These are phyloP conservation scores for Cladorrhinum sp. DNA, from an alignment of 2,329 filamentous ascomycete species.

Conservation along the genomic window DNA sequence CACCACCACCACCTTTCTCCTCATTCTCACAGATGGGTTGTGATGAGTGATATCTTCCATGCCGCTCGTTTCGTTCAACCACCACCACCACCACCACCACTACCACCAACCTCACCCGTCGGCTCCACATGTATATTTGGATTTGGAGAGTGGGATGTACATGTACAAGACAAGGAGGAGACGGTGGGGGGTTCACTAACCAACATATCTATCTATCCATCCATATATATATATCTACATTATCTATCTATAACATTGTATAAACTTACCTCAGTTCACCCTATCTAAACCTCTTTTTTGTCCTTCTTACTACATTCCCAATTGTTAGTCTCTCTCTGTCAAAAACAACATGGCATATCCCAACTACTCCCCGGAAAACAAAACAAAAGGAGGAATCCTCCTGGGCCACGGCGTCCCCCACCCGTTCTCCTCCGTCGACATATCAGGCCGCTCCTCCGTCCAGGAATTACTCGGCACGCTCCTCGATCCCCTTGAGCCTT, in stretches of 20 bases:
- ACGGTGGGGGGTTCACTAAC: neutral
- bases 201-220: neutral
- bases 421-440: slow-evolving; percentile 52
- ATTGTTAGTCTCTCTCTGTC: neutral
- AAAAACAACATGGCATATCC: neutral
- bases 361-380: slow-evolving; percentile 9
- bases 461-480: slow-evolving; percentile 60
- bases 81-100: too few relatives aligned
- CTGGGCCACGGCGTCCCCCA: slow-evolving; percentile 54
- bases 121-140: neutral
- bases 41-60: neutral
- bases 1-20: too few relatives aligned
- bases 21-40: too few relatives aligned
- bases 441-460: slow-evolving; percentile 53
- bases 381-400: slow-evolving; percentile 32
- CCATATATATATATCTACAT: neutral
- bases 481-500: slow-evolving; percentile 67
- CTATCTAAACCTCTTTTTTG: neutral
- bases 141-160: too few relatives aligned
- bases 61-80: neutral
- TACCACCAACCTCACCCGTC: neutral
- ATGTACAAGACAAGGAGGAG: neutral
- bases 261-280: neutral
- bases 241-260: too few relatives aligned
- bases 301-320: neutral